Base-by-base conservation (phyloP, 2,329 filamentous ascomycete species). In the Ophiostoma sp. region DNA sequence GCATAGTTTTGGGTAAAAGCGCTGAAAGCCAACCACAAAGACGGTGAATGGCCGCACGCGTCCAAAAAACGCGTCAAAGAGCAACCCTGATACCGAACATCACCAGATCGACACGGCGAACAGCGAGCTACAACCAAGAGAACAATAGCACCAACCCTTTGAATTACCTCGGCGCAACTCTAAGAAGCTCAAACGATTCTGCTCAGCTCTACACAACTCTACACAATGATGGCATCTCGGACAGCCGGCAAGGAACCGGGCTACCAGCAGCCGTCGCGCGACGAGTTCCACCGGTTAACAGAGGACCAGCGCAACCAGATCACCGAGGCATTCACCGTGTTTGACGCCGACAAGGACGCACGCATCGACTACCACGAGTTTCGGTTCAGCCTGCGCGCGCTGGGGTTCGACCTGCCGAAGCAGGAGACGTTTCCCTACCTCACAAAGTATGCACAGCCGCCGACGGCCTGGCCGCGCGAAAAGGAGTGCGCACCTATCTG, bases 331-430 rank as follows among this genome's bases (percentile, higher is more conserved):
- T 98, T 98, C 79, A 89, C 89, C 71, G 88, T 98, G 72, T 98
- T 99, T 83, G 95, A 98, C 78, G 90, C 97, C 75, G 94, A 98
- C 83, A 94, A 96, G 78, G 93, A 98, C 81, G 86, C 89, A 64
- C 88, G 91, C 78, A 92, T 99, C 76, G 94, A 98, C 81, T 98
- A 97, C 82, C 95, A 98, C 81, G 95, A 99, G 80, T 91, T 98
- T 77, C 94, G 95, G 79, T 95, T 98, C 80, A 93, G 94, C 70
- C 89, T 98, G 75, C 95, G 96, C 77, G 95, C 95, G 3, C 87
- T 99, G 1, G 95, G 95, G 72, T 98, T 98, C 81, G 92, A 96
- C 75, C 83, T 97, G 65, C 85, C 92, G 69, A 97, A 97, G 78
- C 83, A 87, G 71, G 92, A 96, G 74, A 92, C 97, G 70, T 89